Conservation (phyloP, 306 rosid genomes). For the Coriaria nepalensis region DNA sequence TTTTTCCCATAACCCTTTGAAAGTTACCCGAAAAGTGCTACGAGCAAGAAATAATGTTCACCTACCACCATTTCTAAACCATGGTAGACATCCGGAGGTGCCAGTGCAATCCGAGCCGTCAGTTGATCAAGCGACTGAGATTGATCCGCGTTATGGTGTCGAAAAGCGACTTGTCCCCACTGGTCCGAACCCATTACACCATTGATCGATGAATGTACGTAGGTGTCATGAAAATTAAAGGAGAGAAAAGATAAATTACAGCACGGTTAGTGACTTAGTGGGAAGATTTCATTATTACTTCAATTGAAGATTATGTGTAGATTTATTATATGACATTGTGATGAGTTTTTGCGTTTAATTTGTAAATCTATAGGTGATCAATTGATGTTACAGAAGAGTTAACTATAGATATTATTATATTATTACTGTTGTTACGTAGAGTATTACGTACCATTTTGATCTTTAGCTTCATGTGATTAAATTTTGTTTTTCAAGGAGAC, state of each 20-base stretch:
- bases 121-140: slow-evolving; percentile 10
- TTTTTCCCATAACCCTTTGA: slow-evolving; percentile 22
- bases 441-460: too few species aligned
- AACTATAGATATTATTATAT: background rate
- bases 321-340: too few species aligned
- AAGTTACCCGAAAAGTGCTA: slow-evolving; percentile 49
- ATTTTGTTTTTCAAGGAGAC: slow-evolving; percentile 11
- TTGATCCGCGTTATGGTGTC: slow-evolving; percentile 83
- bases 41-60: slow-evolving; percentile 37
- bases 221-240: background rate
- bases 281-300: too few species aligned
- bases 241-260: slow-evolving; percentile 8
- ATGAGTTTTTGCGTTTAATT: too few species aligned
- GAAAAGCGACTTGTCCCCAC: slow-evolving; percentile 88
- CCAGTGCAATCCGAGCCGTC: slow-evolving; percentile 17
- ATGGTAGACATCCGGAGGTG: slow-evolving; percentile 14
- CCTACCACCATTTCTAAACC: slow-evolving; percentile 55
- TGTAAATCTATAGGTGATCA: too few species aligned
- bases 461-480: background rate
- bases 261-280: too few species aligned
- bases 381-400: too few species aligned
- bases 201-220: slow-evolving; percentile 19
- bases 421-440: background rate
- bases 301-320: too few species aligned
- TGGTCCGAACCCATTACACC: slow-evolving; percentile 96